These are phyloP conservation scores for Alternaria triticina DNA, from an alignment of 2,329 filamentous ascomycete genomes.

Conservation along the genomic window DNA sequence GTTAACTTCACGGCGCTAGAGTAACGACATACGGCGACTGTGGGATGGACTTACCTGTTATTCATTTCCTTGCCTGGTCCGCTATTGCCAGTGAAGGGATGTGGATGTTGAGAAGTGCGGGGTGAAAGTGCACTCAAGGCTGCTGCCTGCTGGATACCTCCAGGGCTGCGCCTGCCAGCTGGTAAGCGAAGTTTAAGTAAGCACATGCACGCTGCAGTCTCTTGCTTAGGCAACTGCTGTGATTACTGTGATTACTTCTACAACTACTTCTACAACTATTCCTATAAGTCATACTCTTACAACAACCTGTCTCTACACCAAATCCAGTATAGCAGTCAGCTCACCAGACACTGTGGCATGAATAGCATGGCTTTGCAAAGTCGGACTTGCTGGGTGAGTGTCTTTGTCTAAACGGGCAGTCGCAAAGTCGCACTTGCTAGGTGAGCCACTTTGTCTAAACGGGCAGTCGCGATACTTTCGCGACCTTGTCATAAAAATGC, in stretches of 20 bases:
- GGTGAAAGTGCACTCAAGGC: neutral
- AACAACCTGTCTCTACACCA: fast-evolving
- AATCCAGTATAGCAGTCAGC: neutral
- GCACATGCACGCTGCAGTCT: neutral
- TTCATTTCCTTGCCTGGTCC: neutral
- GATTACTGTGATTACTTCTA: neutral
- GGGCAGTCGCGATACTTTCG: neutral
- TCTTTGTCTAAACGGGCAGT: neutral
- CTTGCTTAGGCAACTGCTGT: neutral
- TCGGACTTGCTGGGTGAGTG: neutral
- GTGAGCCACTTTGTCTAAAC: neutral
- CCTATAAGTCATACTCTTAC: neutral
- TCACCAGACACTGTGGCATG: neutral
- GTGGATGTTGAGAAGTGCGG: neutral
- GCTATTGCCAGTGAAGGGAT: neutral
- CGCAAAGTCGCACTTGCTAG: neutral
- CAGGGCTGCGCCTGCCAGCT: neutral
- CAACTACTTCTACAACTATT: neutral
- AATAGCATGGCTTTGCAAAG: neutral
- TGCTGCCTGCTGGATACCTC: neutral
- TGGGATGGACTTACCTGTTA: neutral
- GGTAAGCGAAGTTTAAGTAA: neutral
- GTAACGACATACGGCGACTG: neutral
- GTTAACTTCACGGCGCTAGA: neutral
- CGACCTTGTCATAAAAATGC: neutral